A percentile compares a stretch with the other conserved stretches of the same genome.
Conservation (phyloP, 306 rosid genomes). For the Glycine latifolia region DNA sequence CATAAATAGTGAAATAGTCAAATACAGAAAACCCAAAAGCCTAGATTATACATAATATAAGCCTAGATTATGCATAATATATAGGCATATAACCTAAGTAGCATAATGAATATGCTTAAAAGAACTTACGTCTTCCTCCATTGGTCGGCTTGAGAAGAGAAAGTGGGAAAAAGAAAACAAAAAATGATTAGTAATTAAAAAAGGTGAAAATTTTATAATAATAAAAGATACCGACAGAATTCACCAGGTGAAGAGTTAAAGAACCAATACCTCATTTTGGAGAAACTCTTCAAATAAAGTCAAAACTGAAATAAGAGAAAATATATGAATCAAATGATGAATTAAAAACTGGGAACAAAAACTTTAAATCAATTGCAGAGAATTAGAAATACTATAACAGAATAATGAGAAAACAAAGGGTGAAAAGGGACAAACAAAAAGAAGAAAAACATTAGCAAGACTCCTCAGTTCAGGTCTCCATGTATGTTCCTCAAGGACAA, state of each 20-base stretch:
- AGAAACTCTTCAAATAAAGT: constrained; percentile 13
- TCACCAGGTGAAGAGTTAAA: not conserved
- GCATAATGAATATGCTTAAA: not conserved
- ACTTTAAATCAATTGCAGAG: not conserved
- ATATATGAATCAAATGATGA: not conserved
- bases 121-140: constrained; percentile 91
- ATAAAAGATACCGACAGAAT: not conserved
- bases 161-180: not conserved
- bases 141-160: constrained; percentile 59
- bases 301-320: not conserved
- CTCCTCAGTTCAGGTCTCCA: constrained; percentile 73
- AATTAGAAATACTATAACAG: not conserved
- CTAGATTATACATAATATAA: too few relatives aligned
- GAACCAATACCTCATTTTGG: constrained; percentile 49
- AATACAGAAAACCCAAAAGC: too few relatives aligned
- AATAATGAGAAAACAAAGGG: not conserved
- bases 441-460: constrained; percentile 1
- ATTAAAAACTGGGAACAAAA: not conserved
- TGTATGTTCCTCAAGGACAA: constrained; percentile 52
- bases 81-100: too few relatives aligned
- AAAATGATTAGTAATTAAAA: too few relatives aligned
- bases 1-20: too few relatives aligned
- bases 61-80: too few relatives aligned
- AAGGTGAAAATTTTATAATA: not conserved
- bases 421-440: not conserved